Evolutionary conservation across 2,329 filamentous ascomycete genomes (phyloP).

Genomic region (Fusarium musae): DNA sequence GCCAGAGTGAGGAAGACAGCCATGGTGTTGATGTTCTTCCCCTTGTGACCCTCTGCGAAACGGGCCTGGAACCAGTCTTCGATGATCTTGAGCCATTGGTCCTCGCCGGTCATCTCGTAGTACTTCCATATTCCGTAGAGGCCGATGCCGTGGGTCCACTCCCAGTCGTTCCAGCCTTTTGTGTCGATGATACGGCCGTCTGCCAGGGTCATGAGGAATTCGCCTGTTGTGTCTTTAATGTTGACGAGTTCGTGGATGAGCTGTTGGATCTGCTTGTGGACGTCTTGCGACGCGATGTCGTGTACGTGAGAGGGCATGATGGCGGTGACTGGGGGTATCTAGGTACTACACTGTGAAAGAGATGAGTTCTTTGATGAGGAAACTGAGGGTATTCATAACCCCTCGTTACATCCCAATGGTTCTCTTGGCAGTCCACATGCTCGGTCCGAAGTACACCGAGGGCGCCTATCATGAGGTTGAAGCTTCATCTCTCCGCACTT

Average conservation of each 20-base stretch:
- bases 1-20: conserved; percentile 80
- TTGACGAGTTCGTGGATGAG: conserved; percentile 80
- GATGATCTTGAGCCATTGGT: conserved; percentile 71
- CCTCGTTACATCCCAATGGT: neutral
- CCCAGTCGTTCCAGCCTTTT: conserved; percentile 86
- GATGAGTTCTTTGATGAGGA: neutral
- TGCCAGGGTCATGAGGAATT: conserved; percentile 76
- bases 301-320: conserved; percentile 51
- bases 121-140: conserved; percentile 87
- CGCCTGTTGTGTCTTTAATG: conserved; percentile 79
- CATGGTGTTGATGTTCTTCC: conserved; percentile 90
- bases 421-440: conserved; percentile 16
- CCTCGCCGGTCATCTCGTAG: conserved; percentile 75
- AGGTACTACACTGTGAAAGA: neutral
- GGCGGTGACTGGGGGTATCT: neutral
- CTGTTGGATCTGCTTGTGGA: conserved; percentile 68
- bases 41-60: conserved; percentile 76
- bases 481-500: conserved; percentile 31
- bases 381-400: conserved; percentile 20
- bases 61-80: conserved; percentile 78
- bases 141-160: conserved; percentile 84
- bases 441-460: conserved; percentile 39
- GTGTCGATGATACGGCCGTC: conserved; percentile 84
- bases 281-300: conserved; percentile 58
- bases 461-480: neutral